A percentile compares a stretch with the other conserved stretches of the same genome.
Evolutionary conservation across 2,329 filamentous ascomycete genomes (phyloP).

Genomic region (Aspergillus bombycis): DNA sequence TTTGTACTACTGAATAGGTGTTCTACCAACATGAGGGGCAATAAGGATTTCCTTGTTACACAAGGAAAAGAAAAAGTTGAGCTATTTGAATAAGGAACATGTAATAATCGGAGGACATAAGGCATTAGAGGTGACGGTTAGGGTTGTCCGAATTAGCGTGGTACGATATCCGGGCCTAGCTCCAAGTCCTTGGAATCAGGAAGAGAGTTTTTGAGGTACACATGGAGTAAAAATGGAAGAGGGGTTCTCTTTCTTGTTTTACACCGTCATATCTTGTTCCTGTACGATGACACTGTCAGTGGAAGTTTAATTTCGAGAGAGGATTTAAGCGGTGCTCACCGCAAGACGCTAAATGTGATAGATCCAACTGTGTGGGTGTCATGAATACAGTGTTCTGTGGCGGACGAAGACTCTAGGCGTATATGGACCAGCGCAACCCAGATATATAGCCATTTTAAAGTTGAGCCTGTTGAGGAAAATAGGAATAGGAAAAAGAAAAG

Average conservation of each 20-base stretch:
- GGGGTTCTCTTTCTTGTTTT: neutral
- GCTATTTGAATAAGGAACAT: neutral
- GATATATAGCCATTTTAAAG: neutral
- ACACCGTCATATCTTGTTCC: neutral
- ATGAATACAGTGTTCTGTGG: neutral
- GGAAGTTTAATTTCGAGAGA: neutral
- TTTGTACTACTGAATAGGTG: too few relatives aligned
- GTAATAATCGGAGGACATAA: neutral
- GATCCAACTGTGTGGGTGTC: neutral
- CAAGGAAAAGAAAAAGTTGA: neutral
- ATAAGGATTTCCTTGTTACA: neutral
- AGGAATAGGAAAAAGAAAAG: neutral
- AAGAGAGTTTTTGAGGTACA: neutral
- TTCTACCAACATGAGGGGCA: neutral
- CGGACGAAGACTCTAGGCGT: neutral
- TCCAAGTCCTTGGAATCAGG: neutral
- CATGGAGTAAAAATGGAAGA: neutral
- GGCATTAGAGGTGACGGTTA: neutral
- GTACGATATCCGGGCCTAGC: neutral
- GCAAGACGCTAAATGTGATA: conserved; percentile 4
- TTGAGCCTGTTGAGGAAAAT: neutral
- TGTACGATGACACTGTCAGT: neutral
- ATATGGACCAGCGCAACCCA: neutral
- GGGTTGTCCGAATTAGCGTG: neutral
- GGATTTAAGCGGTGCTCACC: neutral